Conservation (phyloP, 2,329 filamentous ascomycete genomes). For the Aspergillus awamori region DNA sequence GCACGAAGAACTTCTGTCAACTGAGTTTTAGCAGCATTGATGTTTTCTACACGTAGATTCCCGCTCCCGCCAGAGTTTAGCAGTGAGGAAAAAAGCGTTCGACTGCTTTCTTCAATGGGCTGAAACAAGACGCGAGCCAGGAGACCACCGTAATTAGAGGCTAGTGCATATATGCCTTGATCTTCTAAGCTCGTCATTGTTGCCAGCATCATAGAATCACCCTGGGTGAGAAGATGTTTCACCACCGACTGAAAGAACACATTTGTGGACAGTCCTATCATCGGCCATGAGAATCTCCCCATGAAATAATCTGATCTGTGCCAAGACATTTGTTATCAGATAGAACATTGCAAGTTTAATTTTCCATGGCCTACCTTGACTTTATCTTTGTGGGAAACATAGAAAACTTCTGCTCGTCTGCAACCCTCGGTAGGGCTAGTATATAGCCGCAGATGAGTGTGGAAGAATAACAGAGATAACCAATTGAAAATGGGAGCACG, state of each 20-base stretch:
- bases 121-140: constrained; percentile 89
- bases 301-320: constrained; percentile 52
- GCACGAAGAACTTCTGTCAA: constrained; percentile 61
- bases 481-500: constrained; percentile 84
- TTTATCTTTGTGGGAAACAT: constrained; percentile 57
- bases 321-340: constrained; percentile 25
- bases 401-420: constrained; percentile 66
- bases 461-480: constrained; percentile 76
- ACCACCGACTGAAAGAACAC: constrained; percentile 85
- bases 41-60: constrained; percentile 20
- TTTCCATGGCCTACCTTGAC: constrained; percentile 41
- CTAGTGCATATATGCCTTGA: constrained; percentile 89
- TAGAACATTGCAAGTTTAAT: neutral
- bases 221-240: constrained; percentile 92
- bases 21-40: constrained; percentile 36
- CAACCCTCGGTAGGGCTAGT: constrained; percentile 60
- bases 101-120: constrained; percentile 90
- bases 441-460: constrained; percentile 72
- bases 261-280: constrained; percentile 74
- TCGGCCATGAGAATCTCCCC: constrained; percentile 67
- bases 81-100: constrained; percentile 84
- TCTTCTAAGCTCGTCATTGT: constrained; percentile 74
- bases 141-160: constrained; percentile 91
- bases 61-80: constrained; percentile 52
- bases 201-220: constrained; percentile 86